Base-by-base conservation (phyloP, 306 rosid species). In the Pueraria montana region DNA sequence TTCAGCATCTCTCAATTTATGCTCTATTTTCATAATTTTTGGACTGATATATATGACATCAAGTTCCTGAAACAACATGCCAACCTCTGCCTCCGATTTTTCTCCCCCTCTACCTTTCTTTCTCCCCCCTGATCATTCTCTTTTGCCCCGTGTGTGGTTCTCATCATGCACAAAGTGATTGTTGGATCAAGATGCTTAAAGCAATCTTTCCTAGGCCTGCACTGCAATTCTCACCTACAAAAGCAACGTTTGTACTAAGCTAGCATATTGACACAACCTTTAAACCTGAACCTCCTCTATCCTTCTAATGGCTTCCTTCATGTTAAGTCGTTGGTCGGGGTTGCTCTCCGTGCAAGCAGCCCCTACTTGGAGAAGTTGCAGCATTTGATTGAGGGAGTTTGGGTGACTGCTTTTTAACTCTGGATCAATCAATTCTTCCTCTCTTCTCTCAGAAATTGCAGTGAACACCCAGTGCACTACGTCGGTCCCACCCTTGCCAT, bases 401-500 rank as follows among this genome's bases (percentile, higher is more conserved):
- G 77, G 26, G 53, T 20, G 72, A 2, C 58, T 80, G 20, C 20
- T 61, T 4, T 56, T 43, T 2, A 96, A 77, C 78, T 91, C 96
- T 0, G 98, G 98, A 78, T 96, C 99, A 12, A 94, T 89, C 73
- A 91, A 24, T 0, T 94, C 98, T 0, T 77, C 83, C 46, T 92
- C 94, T 75, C 91, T 86, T 49, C 85, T 80, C 50, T 90, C 95
- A 0, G 89, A 72, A 4, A 83, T 84, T 0, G 96, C 96, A 0
- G 89, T 81, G 43, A 77, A 74, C 5, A 90, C 96, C 99, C 96
- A 96, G 32, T 90, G 91, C 80, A 94, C 97, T 0, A 94, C 95
- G 42, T 96, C 95, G 0, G 89, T 94, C 17, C 99, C 99, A 2
- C 98, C 99, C 83, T 91, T 96, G 26, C 91, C 97, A 14, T 87